A percentile compares a stretch with the other conserved stretches of the same genome.
Conservation (phyloP, 306 rosid genomes). For the Lagenaria siceraria region DNA sequence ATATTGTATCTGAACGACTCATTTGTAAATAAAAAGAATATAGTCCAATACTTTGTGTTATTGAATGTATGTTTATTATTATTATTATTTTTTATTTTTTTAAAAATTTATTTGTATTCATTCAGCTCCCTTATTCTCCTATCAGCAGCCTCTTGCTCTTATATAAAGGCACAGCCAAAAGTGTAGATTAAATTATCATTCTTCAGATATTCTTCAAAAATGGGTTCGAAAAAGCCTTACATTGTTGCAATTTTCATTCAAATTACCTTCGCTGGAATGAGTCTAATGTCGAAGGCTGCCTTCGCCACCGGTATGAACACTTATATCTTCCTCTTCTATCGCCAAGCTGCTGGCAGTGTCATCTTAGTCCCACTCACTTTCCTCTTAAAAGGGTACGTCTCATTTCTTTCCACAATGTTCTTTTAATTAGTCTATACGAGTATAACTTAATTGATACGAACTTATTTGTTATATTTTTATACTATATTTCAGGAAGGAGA, state of each 20-base stretch:
- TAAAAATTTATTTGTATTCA: background rate
- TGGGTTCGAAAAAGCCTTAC: conserved; percentile 40
- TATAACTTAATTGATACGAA: too few species aligned
- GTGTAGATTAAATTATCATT: background rate
- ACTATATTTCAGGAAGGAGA: conserved; percentile 28
- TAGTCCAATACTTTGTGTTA: background rate
- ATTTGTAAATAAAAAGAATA: background rate
- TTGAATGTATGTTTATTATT: background rate
- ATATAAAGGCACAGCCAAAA: background rate
- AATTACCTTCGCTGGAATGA: conserved; percentile 33
- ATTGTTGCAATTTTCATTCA: conserved; percentile 34
- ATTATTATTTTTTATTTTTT: too few species aligned
- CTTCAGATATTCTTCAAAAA: background rate
- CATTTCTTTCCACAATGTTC: background rate
- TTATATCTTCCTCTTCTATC: conserved; percentile 9
- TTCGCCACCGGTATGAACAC: conserved; percentile 28
- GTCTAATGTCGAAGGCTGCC: conserved; percentile 40
- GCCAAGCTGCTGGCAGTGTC: conserved; percentile 2
- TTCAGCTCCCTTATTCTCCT: background rate
- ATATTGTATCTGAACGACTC: background rate
- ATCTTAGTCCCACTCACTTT: background rate
- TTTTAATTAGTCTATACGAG: too few species aligned
- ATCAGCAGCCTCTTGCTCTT: background rate
- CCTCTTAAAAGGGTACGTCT: background rate
- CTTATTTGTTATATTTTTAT: too few species aligned